Conservation (phyloP, 148 eudicot species). For the Arbutus unedo region DNA sequence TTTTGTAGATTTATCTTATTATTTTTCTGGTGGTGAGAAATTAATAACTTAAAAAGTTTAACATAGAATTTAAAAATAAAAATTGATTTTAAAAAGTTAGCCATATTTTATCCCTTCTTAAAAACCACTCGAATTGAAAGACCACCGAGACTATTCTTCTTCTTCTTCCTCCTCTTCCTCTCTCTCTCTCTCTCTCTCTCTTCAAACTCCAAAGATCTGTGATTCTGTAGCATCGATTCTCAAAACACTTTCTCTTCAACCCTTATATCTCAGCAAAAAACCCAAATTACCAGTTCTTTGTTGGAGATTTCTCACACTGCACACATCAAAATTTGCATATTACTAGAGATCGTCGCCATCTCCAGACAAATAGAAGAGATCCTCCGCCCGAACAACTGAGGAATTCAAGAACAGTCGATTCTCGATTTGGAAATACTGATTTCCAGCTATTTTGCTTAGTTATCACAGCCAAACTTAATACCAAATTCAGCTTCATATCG, state of each 20-base stretch:
- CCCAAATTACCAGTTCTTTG: background rate
- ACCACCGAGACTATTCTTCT: background rate
- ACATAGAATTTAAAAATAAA: too few relatives aligned
- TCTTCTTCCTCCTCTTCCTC: too few relatives aligned
- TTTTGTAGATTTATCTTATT: too few relatives aligned
- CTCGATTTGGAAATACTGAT: slow-evolving; percentile 12
- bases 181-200: slow-evolving; percentile 9
- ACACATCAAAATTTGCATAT: background rate
- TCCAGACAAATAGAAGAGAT: background rate
- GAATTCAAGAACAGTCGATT: background rate
- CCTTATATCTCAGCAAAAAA: background rate
- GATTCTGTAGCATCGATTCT: background rate
- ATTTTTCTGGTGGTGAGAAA: too few relatives aligned
- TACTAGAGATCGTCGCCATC: slow-evolving; percentile 11
- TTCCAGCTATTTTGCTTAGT: background rate
- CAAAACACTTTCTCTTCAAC: too few relatives aligned
- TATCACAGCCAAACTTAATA: background rate
- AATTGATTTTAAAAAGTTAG: too few relatives aligned
- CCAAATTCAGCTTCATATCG: background rate
- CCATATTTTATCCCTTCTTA: background rate
- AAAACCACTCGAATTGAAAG: background rate
- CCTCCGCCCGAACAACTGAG: background rate
- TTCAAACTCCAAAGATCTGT: background rate
- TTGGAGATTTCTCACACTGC: background rate
- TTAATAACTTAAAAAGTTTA: too few relatives aligned